Base-by-base conservation (phyloP, 106 monocot genomes). In the Allium fistulosum region DNA sequence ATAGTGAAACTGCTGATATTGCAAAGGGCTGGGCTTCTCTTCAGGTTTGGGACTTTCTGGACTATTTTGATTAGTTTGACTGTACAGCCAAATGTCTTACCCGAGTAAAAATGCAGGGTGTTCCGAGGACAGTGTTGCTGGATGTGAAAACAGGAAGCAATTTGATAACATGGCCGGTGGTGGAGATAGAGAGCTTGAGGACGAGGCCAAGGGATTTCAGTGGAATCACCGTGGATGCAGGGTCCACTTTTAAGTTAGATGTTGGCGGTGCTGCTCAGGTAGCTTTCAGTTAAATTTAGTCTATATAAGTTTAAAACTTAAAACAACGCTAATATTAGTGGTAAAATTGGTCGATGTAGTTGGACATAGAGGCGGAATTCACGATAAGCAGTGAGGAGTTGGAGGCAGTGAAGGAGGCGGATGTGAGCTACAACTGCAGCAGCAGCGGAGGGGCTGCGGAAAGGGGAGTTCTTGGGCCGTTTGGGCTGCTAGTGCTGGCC, bases 21-120 rank as follows among this genome's bases (percentile, higher is more conserved):
- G 53, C 27, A 9, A 88, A 88, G 63, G 88, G 88, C 49, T 88
- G 88, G 88, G 81, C 87, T 37, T 88, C 87, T 0, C 58, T 84
- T 14, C 77, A 74, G 84, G 84, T 94, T 72, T 45, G 22, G 27
- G 2, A 17, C 2, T 22, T 22, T 37, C 37, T 37, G 37, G 37
- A 37, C 2, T 37, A 37, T 37, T 37, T 37, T 5, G 2, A 4
- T 37, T 37, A 37, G 0, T 37, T 37, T 37, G 5, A 37, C 37
- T 1, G 37, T 2, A 37, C 37, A 37, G 37, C 4, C 37, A 37
- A 37, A 37, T 37, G 37, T 37, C 37, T 37, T 37, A 37, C 37
- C 37, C 37, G 37, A 37, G 37, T 37, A 37, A 4, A 37, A 37
- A 37, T 49, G 37, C 74, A 89, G 89, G 52, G 69, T 17, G 65